Evolutionary conservation across 192 early-diverging fungal species (phyloP).

Genomic region (Neocallimastix lanati): DNA sequence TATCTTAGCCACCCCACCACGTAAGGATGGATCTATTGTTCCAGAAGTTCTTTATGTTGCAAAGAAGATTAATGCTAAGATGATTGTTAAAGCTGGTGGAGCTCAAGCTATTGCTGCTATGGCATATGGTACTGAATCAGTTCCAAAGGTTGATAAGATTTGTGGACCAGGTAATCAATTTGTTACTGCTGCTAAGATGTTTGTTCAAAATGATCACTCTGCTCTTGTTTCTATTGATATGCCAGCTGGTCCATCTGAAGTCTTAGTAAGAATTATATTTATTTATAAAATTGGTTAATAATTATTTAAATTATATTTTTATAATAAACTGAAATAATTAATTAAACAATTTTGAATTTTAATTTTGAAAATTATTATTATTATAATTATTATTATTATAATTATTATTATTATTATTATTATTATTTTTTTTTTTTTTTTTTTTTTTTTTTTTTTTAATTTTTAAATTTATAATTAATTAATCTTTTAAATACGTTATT

Average conservation of each 20-base stretch:
- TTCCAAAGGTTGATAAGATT: slow-evolving; percentile 99
- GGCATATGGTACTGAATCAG: slow-evolving; percentile 91
- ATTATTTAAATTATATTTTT: too few relatives aligned
- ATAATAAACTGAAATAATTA: too few relatives aligned
- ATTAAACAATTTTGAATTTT: too few relatives aligned
- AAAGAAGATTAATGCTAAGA: slow-evolving; percentile 84
- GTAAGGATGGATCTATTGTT: slow-evolving; percentile 70
- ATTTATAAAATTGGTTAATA: too few relatives aligned
- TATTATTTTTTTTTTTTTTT: too few relatives aligned
- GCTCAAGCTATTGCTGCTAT: slow-evolving; percentile 96
- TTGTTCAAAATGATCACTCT: slow-evolving; percentile 79
- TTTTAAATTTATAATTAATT: too few relatives aligned
- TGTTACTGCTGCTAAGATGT: slow-evolving; percentile 99
- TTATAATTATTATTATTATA: too few relatives aligned
- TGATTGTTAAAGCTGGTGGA: slow-evolving; percentile 82
- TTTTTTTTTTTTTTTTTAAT: too few relatives aligned
- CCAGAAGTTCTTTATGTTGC: slow-evolving; percentile 98
- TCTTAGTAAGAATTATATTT: slow-evolving; percentile 37
- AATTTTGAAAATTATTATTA: too few relatives aligned
- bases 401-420: too few relatives aligned
- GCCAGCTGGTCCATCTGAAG: slow-evolving; percentile 98
- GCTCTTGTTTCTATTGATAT: slow-evolving; percentile 94
- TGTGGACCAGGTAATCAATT: slow-evolving; percentile 99
- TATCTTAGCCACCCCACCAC: slow-evolving; percentile 87
- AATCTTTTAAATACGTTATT: too few relatives aligned